phyloP scores from a whole-genome alignment of 768 basidiomycete genomes.

The Psilocybe azurescens region DNA sequence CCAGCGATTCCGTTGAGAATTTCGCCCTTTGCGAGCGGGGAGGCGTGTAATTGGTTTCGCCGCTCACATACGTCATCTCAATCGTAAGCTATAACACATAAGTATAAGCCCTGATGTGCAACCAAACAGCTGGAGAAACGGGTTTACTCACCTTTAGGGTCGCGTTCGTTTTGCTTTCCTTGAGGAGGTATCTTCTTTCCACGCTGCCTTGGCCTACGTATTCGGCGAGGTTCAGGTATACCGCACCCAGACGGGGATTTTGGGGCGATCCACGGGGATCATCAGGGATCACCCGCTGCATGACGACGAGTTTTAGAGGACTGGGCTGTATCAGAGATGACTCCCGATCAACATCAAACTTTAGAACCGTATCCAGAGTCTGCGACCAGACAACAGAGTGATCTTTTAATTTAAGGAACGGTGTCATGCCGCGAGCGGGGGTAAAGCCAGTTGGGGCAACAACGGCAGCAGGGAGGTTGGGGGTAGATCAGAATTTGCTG shows the following conservation, averaged over 20 bases:
- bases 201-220: slow-evolving; percentile 67
- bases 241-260: slow-evolving; percentile 66
- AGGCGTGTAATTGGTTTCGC: slow-evolving; percentile 59
- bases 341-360: slow-evolving; percentile 62
- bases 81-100: slow-evolving; percentile 57
- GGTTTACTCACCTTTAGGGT: slow-evolving; percentile 62
- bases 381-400: slow-evolving; percentile 71
- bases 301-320: slow-evolving; percentile 69
- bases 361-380: slow-evolving; percentile 58
- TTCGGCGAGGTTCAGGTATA: slow-evolving; percentile 77
- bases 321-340: slow-evolving; percentile 56
- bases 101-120: neutral
- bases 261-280: slow-evolving; percentile 57
- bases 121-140: neutral
- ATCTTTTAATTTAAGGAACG: slow-evolving; percentile 62
- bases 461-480: no score
- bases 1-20: slow-evolving; percentile 72
- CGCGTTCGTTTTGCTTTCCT: slow-evolving; percentile 81
- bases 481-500: slow-evolving; percentile 9
- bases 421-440: slow-evolving; percentile 63
- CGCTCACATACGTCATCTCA: slow-evolving; percentile 55
- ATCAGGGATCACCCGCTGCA: slow-evolving; percentile 61
- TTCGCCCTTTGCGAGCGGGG: slow-evolving; percentile 77
- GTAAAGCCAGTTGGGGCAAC: slow-evolving; percentile 25
- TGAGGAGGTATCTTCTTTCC: slow-evolving; percentile 68